phyloP scores from a whole-genome alignment of 805 yeast species.

The Lachancea waltii region DNA sequence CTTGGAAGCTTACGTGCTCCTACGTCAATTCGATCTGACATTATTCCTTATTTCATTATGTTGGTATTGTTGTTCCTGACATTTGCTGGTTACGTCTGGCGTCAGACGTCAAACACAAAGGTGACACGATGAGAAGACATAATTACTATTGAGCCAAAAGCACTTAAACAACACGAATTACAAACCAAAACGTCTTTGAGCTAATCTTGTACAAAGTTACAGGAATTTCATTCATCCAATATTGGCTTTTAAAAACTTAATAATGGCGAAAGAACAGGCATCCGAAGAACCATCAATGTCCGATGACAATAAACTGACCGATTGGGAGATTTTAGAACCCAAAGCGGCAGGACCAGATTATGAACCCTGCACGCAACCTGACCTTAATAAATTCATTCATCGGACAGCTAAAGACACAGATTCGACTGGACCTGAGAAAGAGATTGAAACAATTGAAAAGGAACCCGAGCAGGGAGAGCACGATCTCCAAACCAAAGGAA shows the following conservation, averaged over 20 bases:
- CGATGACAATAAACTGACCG: background rate
- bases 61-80: background rate
- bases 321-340: conserved; percentile 1
- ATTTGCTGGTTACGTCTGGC: background rate
- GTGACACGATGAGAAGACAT: too few species aligned
- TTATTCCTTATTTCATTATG: background rate
- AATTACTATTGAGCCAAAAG: too few species aligned
- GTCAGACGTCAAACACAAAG: background rate
- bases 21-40: conserved; percentile 1
- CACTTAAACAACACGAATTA: too few species aligned
- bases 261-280: background rate
- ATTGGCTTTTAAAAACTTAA: background rate
- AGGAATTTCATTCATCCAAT: too few species aligned
- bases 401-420: background rate
- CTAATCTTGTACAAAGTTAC: background rate
- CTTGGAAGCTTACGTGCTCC: conserved; percentile 1
- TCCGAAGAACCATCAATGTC: background rate
- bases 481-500: too few species aligned
- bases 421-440: too few species aligned
- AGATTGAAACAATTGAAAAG: background rate
- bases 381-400: background rate
- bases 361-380: background rate
- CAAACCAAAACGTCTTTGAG: background rate
- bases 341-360: background rate
- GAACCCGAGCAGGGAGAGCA: too few species aligned